Evolutionary conservation across 2,329 filamentous ascomycete species (phyloP).

Genomic region (Berkeleyomyces rouxiae): DNA sequence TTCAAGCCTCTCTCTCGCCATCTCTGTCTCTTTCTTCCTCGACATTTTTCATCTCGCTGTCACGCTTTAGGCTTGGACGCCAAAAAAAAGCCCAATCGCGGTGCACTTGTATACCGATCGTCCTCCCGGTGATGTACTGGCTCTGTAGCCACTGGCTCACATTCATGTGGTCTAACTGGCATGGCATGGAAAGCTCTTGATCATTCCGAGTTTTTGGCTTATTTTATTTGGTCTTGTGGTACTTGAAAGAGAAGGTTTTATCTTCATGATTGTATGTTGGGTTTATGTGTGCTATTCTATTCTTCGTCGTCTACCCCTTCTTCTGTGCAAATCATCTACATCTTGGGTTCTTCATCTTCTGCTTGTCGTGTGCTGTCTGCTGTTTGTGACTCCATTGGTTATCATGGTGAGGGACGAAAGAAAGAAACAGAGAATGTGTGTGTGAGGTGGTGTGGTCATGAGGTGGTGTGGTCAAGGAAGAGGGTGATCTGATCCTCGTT

Average conservation of each 20-base stretch:
- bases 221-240: background rate
- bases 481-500: background rate
- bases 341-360: background rate
- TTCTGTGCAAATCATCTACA: background rate
- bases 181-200: background rate
- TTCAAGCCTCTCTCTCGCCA: background rate
- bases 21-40: background rate
- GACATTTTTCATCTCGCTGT: no score
- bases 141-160: no score
- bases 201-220: background rate
- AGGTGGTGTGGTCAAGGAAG: no score
- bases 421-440: no score
- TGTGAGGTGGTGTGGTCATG: no score
- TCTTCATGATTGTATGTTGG: conserved; percentile 13
- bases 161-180: no score
- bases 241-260: conserved; percentile 8
- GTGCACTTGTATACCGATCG: no score
- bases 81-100: no score
- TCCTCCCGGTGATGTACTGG: no score
- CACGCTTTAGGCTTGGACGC: no score
- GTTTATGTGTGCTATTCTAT: conserved; percentile 12
- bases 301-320: background rate
- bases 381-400: no score
- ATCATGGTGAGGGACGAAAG: no score
- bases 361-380: background rate